Evolutionary conservation across 805 yeast species (phyloP).

Genomic region (Jamesozyma gamospora): DNA sequence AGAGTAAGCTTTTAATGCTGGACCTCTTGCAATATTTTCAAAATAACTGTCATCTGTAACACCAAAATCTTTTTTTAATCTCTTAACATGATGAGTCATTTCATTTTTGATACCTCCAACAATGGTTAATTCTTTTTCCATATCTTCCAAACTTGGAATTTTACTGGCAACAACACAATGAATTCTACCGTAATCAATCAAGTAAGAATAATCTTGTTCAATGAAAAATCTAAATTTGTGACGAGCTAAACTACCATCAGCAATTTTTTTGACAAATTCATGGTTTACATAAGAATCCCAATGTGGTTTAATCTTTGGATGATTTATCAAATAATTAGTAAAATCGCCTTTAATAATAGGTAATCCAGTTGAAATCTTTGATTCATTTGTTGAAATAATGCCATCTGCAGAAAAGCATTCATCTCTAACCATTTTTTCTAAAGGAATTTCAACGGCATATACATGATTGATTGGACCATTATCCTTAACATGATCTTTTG

Average conservation of each 20-base stretch:
- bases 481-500: slow-evolving; percentile 34
- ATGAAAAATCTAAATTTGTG: slow-evolving; percentile 43
- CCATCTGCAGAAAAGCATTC: slow-evolving; percentile 24
- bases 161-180: slow-evolving; percentile 55
- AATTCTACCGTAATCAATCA: slow-evolving; percentile 57
- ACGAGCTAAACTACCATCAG: slow-evolving; percentile 40
- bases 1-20: slow-evolving; percentile 52
- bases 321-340: slow-evolving; percentile 42
- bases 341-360: slow-evolving; percentile 20
- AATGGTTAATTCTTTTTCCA: slow-evolving; percentile 41
- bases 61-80: slow-evolving; percentile 33
- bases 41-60: slow-evolving; percentile 37
- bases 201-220: slow-evolving; percentile 56
- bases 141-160: slow-evolving; percentile 45
- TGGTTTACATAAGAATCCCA: slow-evolving; percentile 58
- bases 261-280: slow-evolving; percentile 47
- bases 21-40: slow-evolving; percentile 37
- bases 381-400: slow-evolving; percentile 1
- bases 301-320: slow-evolving; percentile 41
- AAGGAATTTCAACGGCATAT: slow-evolving; percentile 30
- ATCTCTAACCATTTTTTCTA: slow-evolving; percentile 28
- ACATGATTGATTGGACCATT: slow-evolving; percentile 74
- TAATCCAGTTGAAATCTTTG: slow-evolving; percentile 3
- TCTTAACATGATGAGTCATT: slow-evolving; percentile 43
- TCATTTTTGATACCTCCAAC: slow-evolving; percentile 46